A percentile compares a stretch with the other conserved stretches of the same genome.
These are phyloP conservation scores for Kwoniella europaea DNA, from an alignment of 768 basidiomycete species.

Conservation along the genomic window DNA sequence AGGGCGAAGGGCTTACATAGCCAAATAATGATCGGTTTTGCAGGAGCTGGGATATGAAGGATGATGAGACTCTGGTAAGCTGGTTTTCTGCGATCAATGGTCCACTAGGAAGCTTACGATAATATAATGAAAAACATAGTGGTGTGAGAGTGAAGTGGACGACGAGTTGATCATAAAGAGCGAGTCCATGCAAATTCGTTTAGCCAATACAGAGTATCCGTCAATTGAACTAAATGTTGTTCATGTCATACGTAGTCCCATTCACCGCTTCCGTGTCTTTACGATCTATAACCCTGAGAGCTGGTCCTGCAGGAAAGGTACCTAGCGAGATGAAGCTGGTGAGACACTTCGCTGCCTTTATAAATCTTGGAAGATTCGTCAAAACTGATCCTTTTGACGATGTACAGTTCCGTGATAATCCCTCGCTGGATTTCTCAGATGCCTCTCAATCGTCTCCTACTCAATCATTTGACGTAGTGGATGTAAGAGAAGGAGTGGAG, in stretches of 20 bases:
- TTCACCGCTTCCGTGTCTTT: conserved; percentile 87
- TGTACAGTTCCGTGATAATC: conserved; percentile 73
- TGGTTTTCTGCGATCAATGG: no score
- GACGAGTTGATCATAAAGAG: conserved; percentile 68
- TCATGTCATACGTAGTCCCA: conserved; percentile 62
- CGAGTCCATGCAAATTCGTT: conserved; percentile 17
- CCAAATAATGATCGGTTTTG: neutral
- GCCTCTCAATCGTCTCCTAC: conserved; percentile 67
- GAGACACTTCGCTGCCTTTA: conserved; percentile 39
- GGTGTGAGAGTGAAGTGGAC: conserved; percentile 84
- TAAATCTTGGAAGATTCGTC: no score
- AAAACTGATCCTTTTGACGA: conserved; percentile 3
- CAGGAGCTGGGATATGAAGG: conserved; percentile 75
- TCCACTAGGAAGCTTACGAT: conserved; percentile 49
- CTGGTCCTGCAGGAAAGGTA: conserved; percentile 79
- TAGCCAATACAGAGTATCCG: no score
- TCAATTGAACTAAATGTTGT: neutral
- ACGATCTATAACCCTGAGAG: conserved; percentile 77
- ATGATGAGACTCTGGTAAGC: conserved; percentile 73
- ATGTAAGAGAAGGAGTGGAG: conserved; percentile 78
- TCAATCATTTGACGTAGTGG: conserved; percentile 74
- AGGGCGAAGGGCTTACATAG: neutral
- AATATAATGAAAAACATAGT: conserved; percentile 61
- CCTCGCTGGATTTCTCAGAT: conserved; percentile 81
- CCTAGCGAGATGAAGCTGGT: conserved; percentile 75